Conservation (phyloP, 2,329 filamentous ascomycete species). For the Fusarium denticulatum region DNA sequence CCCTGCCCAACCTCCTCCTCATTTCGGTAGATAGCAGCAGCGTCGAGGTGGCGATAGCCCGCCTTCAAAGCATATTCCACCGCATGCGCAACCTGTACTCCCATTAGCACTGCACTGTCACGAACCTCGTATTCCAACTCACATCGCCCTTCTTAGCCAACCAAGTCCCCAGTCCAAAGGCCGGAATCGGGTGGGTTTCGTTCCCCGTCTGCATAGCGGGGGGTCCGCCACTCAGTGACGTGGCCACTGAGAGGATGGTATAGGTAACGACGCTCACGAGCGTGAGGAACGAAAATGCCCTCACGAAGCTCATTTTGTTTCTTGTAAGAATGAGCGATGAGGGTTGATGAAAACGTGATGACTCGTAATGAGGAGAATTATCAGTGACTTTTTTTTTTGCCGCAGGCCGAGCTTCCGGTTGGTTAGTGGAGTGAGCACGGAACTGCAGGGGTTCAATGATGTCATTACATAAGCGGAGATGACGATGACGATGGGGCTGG, state of each 20-base stretch:
- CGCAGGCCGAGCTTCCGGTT: not conserved
- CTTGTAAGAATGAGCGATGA: not conserved
- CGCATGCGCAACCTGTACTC: slow-evolving; percentile 48
- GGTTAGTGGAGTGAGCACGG: slow-evolving; percentile 15
- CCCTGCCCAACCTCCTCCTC: slow-evolving; percentile 60
- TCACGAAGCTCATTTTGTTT: slow-evolving; percentile 21
- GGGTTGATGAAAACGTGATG: not conserved
- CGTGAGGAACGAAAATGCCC: slow-evolving; percentile 23
- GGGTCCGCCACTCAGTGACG: slow-evolving; percentile 1
- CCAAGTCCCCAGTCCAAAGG: slow-evolving; percentile 48
- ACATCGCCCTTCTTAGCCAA: slow-evolving; percentile 43
- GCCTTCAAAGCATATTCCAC: slow-evolving; percentile 63
- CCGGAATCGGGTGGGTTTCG: slow-evolving; percentile 39
- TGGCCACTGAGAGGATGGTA: slow-evolving; percentile 16
- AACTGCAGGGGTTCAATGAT: slow-evolving; percentile 19
- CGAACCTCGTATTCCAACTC: not conserved
- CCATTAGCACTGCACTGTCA: accelerated
- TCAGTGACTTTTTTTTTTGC: slow-evolving; percentile 8
- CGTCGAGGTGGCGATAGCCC: slow-evolving; percentile 67
- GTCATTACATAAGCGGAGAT: slow-evolving; percentile 28
- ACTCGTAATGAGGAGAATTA: slow-evolving; percentile 4
- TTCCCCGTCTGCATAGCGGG: not conserved
- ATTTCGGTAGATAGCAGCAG: slow-evolving; percentile 70
- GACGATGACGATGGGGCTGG: slow-evolving; percentile 1
- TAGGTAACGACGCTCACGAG: slow-evolving; percentile 13